Percentiles rank a stretch among this genome's conserved stretches.
Conservation (phyloP, 768 basidiomycete genomes). For the Hericium coralloides region DNA sequence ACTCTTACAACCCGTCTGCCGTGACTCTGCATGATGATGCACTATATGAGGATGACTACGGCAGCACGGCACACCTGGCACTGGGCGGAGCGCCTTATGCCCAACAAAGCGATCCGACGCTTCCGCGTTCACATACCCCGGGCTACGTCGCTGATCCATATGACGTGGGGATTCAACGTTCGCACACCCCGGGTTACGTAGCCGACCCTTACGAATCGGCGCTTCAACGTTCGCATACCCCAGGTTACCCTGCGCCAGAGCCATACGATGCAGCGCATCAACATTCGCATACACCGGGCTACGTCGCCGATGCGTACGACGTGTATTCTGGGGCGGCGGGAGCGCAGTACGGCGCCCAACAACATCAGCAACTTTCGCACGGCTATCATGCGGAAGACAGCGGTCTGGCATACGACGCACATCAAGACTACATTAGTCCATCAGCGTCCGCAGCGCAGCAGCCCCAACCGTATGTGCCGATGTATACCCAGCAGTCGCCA, state of each 20-base stretch:
- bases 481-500: not conserved
- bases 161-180: constrained; percentile 24
- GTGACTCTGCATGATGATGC: constrained; percentile 48
- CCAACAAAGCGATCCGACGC: constrained; percentile 24
- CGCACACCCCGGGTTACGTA: constrained; percentile 10
- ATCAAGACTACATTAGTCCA: not conserved
- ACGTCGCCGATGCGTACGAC: constrained; percentile 40
- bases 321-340: constrained; percentile 27
- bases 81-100: constrained; percentile 50
- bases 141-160: constrained; percentile 33
- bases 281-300: not conserved
- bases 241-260: too few species aligned
- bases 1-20: constrained; percentile 48
- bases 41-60: constrained; percentile 61
- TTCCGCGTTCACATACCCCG: not conserved
- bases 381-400: not conserved
- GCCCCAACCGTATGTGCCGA: not conserved
- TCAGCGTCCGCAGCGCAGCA: not conserved
- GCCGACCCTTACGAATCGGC: constrained; percentile 40
- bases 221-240: too few species aligned
- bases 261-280: too few species aligned
- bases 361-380: not conserved
- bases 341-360: not conserved
- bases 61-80: constrained; percentile 53
- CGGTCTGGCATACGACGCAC: not conserved